Conservation (phyloP, 106 monocot species). For the Cymbidium sinense region DNA sequence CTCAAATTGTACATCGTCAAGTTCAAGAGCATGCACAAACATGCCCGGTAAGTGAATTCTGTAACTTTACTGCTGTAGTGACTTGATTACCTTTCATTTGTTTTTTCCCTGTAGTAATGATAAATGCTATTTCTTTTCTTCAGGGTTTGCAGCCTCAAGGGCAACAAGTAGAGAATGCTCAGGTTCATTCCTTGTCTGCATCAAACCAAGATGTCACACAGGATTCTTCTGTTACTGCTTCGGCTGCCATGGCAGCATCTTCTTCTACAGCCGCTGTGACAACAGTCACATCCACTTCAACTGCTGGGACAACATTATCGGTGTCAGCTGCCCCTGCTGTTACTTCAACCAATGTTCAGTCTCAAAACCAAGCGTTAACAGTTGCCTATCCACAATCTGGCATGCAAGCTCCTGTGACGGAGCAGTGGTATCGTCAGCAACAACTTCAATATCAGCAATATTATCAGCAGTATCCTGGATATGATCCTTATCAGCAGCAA, state of each 20-base stretch:
- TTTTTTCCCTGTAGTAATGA: neutral
- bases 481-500: slow-evolving; percentile 76
- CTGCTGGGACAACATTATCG: slow-evolving; percentile 12
- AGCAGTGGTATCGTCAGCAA: slow-evolving; percentile 91
- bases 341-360: slow-evolving; percentile 18
- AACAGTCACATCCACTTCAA: slow-evolving; percentile 11
- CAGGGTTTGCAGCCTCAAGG: slow-evolving; percentile 83
- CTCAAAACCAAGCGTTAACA: slow-evolving; percentile 17
- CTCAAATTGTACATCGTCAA: slow-evolving; percentile 92
- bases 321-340: slow-evolving; percentile 5
- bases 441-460: slow-evolving; percentile 80
- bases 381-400: slow-evolving; percentile 27
- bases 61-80: neutral
- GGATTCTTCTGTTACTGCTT: slow-evolving; percentile 18
- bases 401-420: slow-evolving; percentile 30
- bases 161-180: slow-evolving; percentile 43
- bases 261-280: slow-evolving; percentile 9
- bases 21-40: slow-evolving; percentile 95
- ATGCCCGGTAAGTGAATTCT: slow-evolving; percentile 61
- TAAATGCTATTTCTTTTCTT: neutral
- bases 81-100: neutral
- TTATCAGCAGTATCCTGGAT: slow-evolving; percentile 91
- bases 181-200: slow-evolving; percentile 26
- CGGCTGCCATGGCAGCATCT: slow-evolving; percentile 2
- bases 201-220: slow-evolving; percentile 25